Conservation (phyloP, 73 alveolate genomes). For the Paramecium octaurelia region DNA sequence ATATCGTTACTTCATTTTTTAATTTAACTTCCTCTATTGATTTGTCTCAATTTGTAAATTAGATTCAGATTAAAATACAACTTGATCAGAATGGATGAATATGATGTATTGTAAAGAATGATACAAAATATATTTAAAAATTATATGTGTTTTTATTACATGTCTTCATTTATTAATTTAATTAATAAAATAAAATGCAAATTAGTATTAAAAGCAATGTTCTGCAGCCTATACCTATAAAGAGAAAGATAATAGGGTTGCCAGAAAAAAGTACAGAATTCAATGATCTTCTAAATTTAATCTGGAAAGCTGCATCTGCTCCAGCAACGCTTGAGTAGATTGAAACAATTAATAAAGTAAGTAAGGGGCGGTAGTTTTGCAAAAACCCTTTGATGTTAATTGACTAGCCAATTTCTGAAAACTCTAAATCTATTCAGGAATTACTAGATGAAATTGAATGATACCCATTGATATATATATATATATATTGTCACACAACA, state of each 20-base stretch:
- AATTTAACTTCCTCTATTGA: background rate
- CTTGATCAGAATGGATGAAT: background rate
- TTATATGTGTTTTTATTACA: background rate
- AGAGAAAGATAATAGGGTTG: background rate
- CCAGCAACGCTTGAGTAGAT: background rate
- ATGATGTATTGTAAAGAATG: background rate
- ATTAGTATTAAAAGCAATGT: background rate
- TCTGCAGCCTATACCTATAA: conserved; percentile 16
- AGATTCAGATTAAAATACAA: background rate
- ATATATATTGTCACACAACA: background rate
- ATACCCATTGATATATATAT: background rate
- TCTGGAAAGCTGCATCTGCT: conserved; percentile 24
- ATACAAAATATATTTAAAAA: background rate
- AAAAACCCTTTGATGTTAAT: background rate
- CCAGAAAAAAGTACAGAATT: background rate
- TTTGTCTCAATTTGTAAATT: background rate
- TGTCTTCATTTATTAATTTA: background rate
- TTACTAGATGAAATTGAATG: conserved; percentile 30
- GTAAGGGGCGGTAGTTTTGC: background rate
- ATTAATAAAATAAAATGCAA: background rate
- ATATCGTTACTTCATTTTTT: background rate
- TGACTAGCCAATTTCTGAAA: background rate
- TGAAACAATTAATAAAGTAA: background rate
- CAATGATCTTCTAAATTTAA: background rate
- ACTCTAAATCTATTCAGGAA: background rate